Evolutionary conservation across 2,329 filamentous ascomycete species (phyloP).

Genomic region (Diaporthe velutina): DNA sequence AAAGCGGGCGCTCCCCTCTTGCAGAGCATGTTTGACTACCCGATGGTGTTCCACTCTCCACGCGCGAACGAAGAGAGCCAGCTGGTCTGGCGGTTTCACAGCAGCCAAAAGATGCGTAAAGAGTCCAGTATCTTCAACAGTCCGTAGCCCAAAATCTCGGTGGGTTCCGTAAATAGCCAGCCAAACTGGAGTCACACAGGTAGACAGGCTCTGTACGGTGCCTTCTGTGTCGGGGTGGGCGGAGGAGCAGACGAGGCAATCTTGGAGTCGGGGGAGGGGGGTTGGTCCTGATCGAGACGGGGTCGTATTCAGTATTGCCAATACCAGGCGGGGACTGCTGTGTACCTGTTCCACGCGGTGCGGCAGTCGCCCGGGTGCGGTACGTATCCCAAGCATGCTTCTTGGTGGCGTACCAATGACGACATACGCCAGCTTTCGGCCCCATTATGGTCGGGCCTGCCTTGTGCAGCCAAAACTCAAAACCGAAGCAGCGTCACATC

Average conservation of each 20-base stretch:
- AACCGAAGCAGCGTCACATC: constrained; percentile 29
- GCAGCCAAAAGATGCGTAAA: neutral
- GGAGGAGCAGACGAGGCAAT: neutral
- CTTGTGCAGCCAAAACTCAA: constrained; percentile 31
- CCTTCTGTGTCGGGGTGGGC: neutral
- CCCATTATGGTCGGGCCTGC: constrained; percentile 25
- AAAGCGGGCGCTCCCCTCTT: constrained; percentile 15
- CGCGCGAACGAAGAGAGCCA: too few species aligned
- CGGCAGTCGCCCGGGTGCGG: constrained; percentile 4
- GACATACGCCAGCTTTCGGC: constrained; percentile 31
- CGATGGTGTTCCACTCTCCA: neutral
- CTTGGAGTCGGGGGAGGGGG: neutral
- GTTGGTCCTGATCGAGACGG: constrained; percentile 11
- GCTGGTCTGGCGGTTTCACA: neutral
- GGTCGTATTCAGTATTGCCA: neutral
- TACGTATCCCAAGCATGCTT: constrained; percentile 10
- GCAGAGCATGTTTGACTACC: neutral
- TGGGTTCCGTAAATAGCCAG: neutral
- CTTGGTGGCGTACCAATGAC: constrained; percentile 35
- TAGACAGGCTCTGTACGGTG: neutral
- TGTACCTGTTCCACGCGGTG: constrained; percentile 18
- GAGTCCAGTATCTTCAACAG: neutral
- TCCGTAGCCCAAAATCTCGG: neutral
- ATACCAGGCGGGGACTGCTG: constrained; percentile 24
- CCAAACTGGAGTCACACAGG: neutral